Base-by-base conservation (phyloP, 495 filamentous ascomycete genomes). In the Aspergillus cavernicola region DNA sequence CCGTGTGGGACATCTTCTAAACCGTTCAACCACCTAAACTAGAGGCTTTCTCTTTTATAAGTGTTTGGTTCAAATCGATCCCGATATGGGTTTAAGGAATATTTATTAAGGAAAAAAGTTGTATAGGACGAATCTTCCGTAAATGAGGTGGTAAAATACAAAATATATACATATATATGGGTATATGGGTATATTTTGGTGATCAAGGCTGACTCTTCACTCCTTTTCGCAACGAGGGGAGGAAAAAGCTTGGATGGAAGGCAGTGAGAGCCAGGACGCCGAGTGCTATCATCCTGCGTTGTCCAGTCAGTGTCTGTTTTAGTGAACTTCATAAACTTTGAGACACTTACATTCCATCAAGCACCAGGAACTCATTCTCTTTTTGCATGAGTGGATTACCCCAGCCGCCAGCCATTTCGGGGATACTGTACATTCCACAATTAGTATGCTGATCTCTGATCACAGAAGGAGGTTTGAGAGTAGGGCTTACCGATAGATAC, bases 351-450 rank as follows among this genome's bases (percentile, higher is more conserved):
- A 75, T 72, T 60, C 77, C 68, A 62, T 89, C 85, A 33, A 89
- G 68, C 11, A 80, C 75, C 16, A 85, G 74, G 59, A 88, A 87
- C 15, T 79, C 77, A 19, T 72, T 58, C 66, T 88, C 80, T 53
- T 84, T 78, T 57, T 81, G 82, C 84, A 87, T 88, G 56, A 86
- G 74, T 0, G 72, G 60, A 61, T 80, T 85, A 5, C 81, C 81
- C 84, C 84, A 89, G 10, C 85, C 85, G 9, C 81, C 83, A 5
- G 79, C 77, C 80, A 87, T 85, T 64, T 64, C 62, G 15, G 62
- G 62, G 18, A 64, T 59, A 57, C 62, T 64, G 15, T 20, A n/a
- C 18, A 16, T 1, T 15, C 31, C 22, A 48, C 10, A 16, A 13
- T 47, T n/a, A 59, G 12, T 16, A 50, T 50, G 13, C 5, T 18